These are phyloP conservation scores for Colletotrichum godetiae DNA, from an alignment of 2,329 filamentous ascomycete species.

Conservation along the genomic window DNA sequence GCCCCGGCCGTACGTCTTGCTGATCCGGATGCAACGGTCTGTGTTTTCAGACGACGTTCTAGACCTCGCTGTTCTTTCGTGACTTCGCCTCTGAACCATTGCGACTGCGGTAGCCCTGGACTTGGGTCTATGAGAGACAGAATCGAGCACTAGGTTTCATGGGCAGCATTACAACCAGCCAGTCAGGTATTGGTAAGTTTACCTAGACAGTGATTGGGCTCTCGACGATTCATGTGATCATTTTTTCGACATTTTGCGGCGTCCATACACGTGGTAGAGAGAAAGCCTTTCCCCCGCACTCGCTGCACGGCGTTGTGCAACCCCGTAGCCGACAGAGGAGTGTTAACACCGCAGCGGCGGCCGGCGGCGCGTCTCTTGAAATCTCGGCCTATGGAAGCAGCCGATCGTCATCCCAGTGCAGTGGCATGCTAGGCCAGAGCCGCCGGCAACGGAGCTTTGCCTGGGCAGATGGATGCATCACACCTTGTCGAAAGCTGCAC, in stretches of 20 bases:
- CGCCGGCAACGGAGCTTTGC: constrained; percentile 26
- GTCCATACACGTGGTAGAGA: constrained; percentile 1
- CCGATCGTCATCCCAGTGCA: constrained; percentile 6
- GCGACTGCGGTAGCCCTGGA: not conserved
- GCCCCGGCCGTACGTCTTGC: not conserved
- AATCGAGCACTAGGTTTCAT: not conserved
- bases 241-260: not conserved
- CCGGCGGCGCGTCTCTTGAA: not conserved
- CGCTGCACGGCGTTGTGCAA: constrained; percentile 17
- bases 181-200: not conserved
- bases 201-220: not conserved
- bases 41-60: constrained; percentile 18
- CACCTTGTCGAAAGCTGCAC: constrained; percentile 14
- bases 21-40: constrained; percentile 20
- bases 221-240: constrained; percentile 7
- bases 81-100: not conserved
- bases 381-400: not conserved
- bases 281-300: constrained; percentile 23
- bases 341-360: not conserved
- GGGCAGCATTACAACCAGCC: not conserved
- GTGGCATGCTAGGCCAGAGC: constrained; percentile 21
- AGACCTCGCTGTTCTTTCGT: not conserved
- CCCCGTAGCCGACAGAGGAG: not conserved
- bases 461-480: not conserved
- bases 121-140: not conserved